These are phyloP conservation scores for Kregervanrija delftensis DNA, from an alignment of 805 yeast species.

Conservation along the genomic window DNA sequence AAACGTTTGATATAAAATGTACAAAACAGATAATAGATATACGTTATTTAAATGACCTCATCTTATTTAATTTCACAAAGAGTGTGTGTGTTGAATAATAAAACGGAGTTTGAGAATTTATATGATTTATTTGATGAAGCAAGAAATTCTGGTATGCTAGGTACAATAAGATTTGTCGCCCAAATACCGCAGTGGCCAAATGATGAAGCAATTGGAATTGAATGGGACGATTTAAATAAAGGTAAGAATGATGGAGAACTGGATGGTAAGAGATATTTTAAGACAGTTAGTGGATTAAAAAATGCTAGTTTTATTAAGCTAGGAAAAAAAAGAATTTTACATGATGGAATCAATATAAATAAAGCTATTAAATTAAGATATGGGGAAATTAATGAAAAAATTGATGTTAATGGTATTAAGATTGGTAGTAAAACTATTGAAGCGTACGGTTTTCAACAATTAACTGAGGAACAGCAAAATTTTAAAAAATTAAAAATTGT, in stretches of 20 bases:
- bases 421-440: conserved; percentile 55
- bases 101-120: conserved; percentile 8
- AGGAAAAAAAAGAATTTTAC: conserved; percentile 18
- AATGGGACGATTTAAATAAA: conserved; percentile 75
- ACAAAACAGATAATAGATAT: no score
- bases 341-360: conserved; percentile 40
- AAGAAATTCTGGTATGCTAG: conserved; percentile 21
- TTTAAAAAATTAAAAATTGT: conserved; percentile 38
- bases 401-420: not conserved
- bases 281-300: conserved; percentile 22
- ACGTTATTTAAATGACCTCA: no score
- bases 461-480: conserved; percentile 42
- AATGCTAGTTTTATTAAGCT: conserved; percentile 63
- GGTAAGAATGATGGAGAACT: conserved; percentile 71
- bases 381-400: conserved; percentile 2
- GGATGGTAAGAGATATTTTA: conserved; percentile 51
- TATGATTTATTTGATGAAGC: conserved; percentile 11
- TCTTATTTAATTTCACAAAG: no score
- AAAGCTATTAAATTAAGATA: conserved; percentile 25
- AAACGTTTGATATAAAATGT: no score
- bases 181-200: conserved; percentile 55
- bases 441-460: conserved; percentile 57
- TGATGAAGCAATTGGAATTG: conserved; percentile 61
- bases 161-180: conserved; percentile 64
- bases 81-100: conserved; percentile 33